Evolutionary conservation across 2,329 filamentous ascomycete genomes (phyloP).

Genomic region (Fusarium brevicatenulatum): DNA sequence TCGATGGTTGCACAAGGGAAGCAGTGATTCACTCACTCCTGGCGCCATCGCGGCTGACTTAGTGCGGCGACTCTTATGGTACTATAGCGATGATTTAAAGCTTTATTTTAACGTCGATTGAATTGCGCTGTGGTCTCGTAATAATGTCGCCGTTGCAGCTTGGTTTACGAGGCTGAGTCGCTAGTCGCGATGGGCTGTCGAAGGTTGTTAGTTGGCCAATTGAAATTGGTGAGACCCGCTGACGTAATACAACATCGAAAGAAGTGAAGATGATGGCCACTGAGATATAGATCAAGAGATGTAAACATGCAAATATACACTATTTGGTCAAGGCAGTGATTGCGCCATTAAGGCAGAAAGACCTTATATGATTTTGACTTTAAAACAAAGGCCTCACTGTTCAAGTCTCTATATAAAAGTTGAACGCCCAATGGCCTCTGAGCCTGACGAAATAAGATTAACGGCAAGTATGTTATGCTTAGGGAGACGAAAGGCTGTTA

Average conservation of each 20-base stretch:
- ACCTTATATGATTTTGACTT: neutral
- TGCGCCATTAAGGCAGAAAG: neutral
- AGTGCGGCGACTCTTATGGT: neutral
- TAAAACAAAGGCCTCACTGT: too few species aligned
- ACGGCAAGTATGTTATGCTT: neutral
- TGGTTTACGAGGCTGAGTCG: conserved; percentile 41
- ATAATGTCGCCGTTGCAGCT: conserved; percentile 4
- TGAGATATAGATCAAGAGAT: neutral
- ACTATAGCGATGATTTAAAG: neutral
- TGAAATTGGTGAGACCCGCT: conserved; percentile 19
- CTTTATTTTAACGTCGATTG: conserved; percentile 2
- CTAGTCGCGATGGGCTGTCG: conserved; percentile 31
- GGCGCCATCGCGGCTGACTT: conserved; percentile 51
- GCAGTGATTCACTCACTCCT: conserved; percentile 47
- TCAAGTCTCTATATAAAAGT: neutral
- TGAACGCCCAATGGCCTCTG: too few species aligned
- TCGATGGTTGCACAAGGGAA: conserved; percentile 15
- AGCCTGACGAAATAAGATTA: neutral
- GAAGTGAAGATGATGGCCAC: neutral
- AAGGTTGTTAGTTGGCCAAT: conserved; percentile 37
- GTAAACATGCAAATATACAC: neutral
- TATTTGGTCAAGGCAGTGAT: neutral
- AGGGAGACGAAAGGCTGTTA: neutral
- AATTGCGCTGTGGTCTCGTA: conserved; percentile 4
- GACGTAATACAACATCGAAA: conserved; percentile 35